Percentiles rank a stretch among this genome's conserved stretches.
Conservation (phyloP, 441 rosid species). For the Adansonia gregorii region DNA sequence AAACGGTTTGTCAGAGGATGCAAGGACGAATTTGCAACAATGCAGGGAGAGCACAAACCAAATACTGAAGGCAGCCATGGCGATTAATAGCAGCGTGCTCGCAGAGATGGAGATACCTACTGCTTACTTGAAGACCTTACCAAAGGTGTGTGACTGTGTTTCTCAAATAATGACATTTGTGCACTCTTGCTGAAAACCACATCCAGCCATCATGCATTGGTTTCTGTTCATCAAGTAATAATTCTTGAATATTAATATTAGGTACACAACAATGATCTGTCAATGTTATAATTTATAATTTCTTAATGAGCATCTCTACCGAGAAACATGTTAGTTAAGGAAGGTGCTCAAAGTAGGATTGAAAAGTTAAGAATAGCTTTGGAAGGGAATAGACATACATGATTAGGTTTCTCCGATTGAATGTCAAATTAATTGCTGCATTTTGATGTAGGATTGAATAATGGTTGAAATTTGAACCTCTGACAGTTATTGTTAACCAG, state of each 20-base stretch:
- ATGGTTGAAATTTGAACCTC: neutral
- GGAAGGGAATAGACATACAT: neutral
- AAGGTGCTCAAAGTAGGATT: constrained; percentile 3
- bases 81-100: constrained; percentile 85
- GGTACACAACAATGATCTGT: neutral
- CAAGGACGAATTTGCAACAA: constrained; percentile 81
- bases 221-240: neutral
- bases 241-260: neutral
- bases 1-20: constrained; percentile 73
- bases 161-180: constrained; percentile 3
- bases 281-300: neutral
- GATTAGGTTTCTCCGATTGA: neutral
- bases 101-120: constrained; percentile 90
- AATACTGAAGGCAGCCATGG: constrained; percentile 96
- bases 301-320: neutral
- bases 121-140: constrained; percentile 82
- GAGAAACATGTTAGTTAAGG: neutral
- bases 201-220: neutral
- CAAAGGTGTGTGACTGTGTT: constrained; percentile 57
- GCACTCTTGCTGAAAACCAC: neutral
- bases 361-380: neutral
- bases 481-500: neutral
- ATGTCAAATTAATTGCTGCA: neutral
- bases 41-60: constrained; percentile 89
- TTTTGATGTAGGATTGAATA: neutral